Evolutionary conservation across 352 stramenopile genomes (phyloP).

Genomic region (Pythium dissimile): DNA sequence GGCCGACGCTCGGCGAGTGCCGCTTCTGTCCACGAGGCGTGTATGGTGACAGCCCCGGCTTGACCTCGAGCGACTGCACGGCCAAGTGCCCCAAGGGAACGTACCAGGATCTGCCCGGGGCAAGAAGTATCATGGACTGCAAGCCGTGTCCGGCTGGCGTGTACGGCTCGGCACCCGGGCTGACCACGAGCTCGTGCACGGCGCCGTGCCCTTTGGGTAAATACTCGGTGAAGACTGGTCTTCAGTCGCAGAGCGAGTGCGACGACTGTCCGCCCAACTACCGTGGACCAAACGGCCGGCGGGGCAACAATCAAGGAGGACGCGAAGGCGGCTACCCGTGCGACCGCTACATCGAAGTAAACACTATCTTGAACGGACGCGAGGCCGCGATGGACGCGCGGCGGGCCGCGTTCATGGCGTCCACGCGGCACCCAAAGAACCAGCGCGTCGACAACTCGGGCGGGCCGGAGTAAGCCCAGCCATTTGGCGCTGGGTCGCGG

Average conservation of each 20-base stretch:
- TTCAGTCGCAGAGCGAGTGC: slow-evolving; percentile 57
- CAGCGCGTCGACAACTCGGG: slow-evolving; percentile 26
- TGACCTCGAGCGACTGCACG: slow-evolving; percentile 60
- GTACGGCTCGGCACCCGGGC: slow-evolving; percentile 46
- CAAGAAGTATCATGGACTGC: slow-evolving; percentile 57
- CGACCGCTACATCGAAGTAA: slow-evolving; percentile 49
- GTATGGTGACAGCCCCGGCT: slow-evolving; percentile 60
- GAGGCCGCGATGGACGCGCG: slow-evolving; percentile 27
- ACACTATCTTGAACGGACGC: slow-evolving; percentile 38
- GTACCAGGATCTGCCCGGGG: slow-evolving; percentile 59
- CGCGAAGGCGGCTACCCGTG: slow-evolving; percentile 57
- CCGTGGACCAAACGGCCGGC: slow-evolving; percentile 50
- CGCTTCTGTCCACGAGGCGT: slow-evolving; percentile 68
- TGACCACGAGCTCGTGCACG: slow-evolving; percentile 55
- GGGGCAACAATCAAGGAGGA: slow-evolving; percentile 40
- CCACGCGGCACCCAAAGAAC: slow-evolving; percentile 21
- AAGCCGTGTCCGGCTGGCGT: slow-evolving; percentile 62
- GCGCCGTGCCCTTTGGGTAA: slow-evolving; percentile 63
- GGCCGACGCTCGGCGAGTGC: slow-evolving; percentile 53
- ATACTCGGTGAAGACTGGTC: slow-evolving; percentile 55
- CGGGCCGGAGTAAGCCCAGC: too few relatives aligned
- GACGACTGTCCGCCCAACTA: slow-evolving; percentile 55
- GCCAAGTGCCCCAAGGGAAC: slow-evolving; percentile 71
- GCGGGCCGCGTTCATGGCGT: slow-evolving; percentile 32
- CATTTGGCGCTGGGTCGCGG: too few relatives aligned